These are phyloP conservation scores for Colletotrichum phormii DNA, from an alignment of 2,329 filamentous ascomycete genomes.

Conservation along the genomic window DNA sequence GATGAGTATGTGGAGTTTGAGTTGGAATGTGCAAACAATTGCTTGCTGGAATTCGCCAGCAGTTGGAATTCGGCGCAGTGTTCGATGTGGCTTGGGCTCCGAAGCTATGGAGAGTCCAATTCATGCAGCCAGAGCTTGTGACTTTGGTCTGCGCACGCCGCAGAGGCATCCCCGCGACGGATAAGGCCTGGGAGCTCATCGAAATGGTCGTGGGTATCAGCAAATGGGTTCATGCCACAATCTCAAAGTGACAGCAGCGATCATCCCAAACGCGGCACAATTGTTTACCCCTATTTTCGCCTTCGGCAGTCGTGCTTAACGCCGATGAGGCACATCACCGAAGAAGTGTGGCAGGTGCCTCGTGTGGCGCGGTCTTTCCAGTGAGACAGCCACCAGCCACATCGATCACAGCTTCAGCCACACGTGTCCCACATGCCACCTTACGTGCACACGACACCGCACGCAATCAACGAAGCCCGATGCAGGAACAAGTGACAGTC, in stretches of 20 bases:
- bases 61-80: not conserved
- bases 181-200: not conserved
- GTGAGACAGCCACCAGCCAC: not conserved
- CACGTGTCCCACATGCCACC: slow-evolving; percentile 30
- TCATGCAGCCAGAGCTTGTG: slow-evolving; percentile 2
- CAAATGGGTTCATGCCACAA: not conserved
- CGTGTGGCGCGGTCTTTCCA: not conserved
- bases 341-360: too few relatives aligned
- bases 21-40: not conserved
- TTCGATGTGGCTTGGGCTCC: slow-evolving; percentile 8
- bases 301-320: not conserved
- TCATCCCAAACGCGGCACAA: slow-evolving; percentile 5
- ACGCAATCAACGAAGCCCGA: slow-evolving; percentile 32
- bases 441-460: slow-evolving; percentile 27
- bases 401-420: slow-evolving; percentile 28
- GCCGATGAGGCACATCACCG: not conserved
- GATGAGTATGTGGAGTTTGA: not conserved
- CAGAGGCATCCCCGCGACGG: slow-evolving; percentile 1
- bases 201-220: slow-evolving; percentile 1
- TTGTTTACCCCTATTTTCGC: slow-evolving; percentile 14
- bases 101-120: not conserved
- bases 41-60: slow-evolving; percentile 1
- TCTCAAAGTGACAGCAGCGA: slow-evolving; percentile 16
- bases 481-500: slow-evolving; percentile 18
- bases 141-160: not conserved